phyloP scores from a whole-genome alignment of 2,329 filamentous ascomycete species.

The Pseudocercospora crystallina region DNA sequence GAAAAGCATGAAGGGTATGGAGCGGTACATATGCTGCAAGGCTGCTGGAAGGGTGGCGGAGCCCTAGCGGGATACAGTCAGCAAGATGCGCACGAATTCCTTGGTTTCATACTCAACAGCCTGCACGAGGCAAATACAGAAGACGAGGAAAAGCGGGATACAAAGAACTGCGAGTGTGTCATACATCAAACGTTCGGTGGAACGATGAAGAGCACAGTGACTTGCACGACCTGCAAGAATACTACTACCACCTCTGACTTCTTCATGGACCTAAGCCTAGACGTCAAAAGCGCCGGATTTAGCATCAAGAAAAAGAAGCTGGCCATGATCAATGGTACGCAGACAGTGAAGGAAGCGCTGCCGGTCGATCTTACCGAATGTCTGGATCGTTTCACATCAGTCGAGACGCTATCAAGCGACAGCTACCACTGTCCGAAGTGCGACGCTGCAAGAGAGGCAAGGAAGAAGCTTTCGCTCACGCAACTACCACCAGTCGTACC shows the following conservation, averaged over 20 bases:
- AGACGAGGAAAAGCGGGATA: slow-evolving; percentile 32
- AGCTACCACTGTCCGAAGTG: slow-evolving; percentile 87
- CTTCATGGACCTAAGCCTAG: slow-evolving; percentile 85
- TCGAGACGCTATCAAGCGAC: slow-evolving; percentile 71
- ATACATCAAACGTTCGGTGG: slow-evolving; percentile 95
- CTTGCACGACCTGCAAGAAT: slow-evolving; percentile 82
- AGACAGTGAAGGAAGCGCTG: slow-evolving; percentile 32
- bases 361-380: slow-evolving; percentile 56
- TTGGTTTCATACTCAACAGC: slow-evolving; percentile 91
- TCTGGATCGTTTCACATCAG: slow-evolving; percentile 81
- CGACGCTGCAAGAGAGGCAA: slow-evolving; percentile 70
- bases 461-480: slow-evolving; percentile 81
- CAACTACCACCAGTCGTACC: slow-evolving; percentile 83
- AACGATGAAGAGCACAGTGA: slow-evolving; percentile 85
- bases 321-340: slow-evolving; percentile 50
- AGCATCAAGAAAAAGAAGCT: slow-evolving; percentile 61
- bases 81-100: slow-evolving; percentile 96
- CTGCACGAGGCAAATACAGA: slow-evolving; percentile 74
- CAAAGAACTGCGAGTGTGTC: slow-evolving; percentile 72
- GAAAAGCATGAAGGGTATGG: slow-evolving; percentile 88
- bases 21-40: slow-evolving; percentile 82
- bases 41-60: slow-evolving; percentile 77
- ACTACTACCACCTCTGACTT: slow-evolving; percentile 81
- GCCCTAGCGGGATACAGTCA: slow-evolving; percentile 82
- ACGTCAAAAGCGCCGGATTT: slow-evolving; percentile 62